These are phyloP conservation scores for Coemansia sp. DNA, from an alignment of 192 early-diverging fungal genomes.

Conservation along the genomic window DNA sequence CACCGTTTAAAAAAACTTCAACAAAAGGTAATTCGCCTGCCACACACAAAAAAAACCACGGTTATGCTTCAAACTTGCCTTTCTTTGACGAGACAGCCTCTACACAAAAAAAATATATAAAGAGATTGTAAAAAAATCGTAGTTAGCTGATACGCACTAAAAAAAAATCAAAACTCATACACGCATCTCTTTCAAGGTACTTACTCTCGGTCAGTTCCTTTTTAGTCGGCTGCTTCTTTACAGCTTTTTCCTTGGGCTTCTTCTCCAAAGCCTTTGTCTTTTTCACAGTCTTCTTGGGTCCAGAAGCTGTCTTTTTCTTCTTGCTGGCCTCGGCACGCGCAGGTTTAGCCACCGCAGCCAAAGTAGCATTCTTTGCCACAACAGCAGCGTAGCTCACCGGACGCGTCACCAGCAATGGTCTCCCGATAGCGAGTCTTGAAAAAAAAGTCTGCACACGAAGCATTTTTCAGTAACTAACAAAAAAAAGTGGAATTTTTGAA, in stretches of 20 bases:
- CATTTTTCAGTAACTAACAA: not conserved
- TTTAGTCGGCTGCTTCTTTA: slow-evolving; percentile 17
- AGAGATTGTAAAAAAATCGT: not conserved
- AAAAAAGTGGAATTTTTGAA: not conserved
- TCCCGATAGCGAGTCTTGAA: not conserved
- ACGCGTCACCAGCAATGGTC: not conserved
- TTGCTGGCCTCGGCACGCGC: not conserved
- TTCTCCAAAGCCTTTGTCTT: slow-evolving; percentile 1
- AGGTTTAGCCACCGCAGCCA: slow-evolving; percentile 11
- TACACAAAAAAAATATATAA: not conserved
- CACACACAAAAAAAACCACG: not conserved
- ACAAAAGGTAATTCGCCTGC: slow-evolving; percentile 5
- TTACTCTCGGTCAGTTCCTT: slow-evolving; percentile 38
- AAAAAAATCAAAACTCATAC: not conserved
- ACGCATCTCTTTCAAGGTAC: not conserved
- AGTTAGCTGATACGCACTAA: slow-evolving; percentile 9
- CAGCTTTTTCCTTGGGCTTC: slow-evolving; percentile 3
- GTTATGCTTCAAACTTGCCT: not conserved
- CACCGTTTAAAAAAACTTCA: not conserved
- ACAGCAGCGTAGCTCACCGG: not conserved
- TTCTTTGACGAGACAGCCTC: slow-evolving; percentile 9
- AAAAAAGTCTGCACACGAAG: slow-evolving; percentile 9
- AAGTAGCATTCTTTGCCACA: not conserved
- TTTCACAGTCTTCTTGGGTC: not conserved
- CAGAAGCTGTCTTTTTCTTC: slow-evolving; percentile 7